phyloP scores from a whole-genome alignment of 169 alveolate species.

The Plasmodium inui region DNA sequence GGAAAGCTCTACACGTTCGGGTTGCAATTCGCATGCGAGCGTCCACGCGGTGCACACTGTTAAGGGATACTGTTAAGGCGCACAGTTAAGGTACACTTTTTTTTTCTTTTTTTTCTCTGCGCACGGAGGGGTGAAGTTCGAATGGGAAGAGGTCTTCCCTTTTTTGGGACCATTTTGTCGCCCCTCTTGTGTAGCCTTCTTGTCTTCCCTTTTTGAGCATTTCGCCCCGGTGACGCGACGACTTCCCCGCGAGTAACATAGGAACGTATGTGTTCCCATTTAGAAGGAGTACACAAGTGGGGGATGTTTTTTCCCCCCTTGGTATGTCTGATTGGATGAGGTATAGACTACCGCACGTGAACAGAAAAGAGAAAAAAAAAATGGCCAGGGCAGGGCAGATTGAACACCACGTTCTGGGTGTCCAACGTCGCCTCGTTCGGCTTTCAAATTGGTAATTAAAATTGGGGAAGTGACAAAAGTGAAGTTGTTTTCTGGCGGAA shows the following conservation, averaged over 20 bases:
- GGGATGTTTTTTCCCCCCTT: too few relatives aligned
- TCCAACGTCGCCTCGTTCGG: neutral
- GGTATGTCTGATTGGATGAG: neutral
- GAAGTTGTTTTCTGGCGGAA: too few relatives aligned
- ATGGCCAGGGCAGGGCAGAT: neutral
- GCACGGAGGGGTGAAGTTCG: neutral
- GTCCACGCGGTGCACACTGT: neutral
- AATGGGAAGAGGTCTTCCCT: neutral
- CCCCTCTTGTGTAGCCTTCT: too few relatives aligned
- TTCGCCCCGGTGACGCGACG: neutral
- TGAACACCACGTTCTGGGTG: neutral
- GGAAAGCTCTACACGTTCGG: neutral
- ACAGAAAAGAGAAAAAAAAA: too few relatives aligned
- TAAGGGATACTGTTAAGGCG: neutral
- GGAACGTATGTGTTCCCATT: neutral
- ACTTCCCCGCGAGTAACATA: neutral
- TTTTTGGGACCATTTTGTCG: neutral
- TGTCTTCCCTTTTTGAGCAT: neutral
- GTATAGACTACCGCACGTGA: neutral
- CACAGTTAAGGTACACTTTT: too few relatives aligned
- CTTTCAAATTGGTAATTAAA: neutral
- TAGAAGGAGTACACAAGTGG: too few relatives aligned
- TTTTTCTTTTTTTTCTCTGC: neutral
- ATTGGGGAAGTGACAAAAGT: neutral
- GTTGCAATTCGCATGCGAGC: neutral